Conservation (phyloP, 257 asterid species). For the Nicotiana tabacum region DNA sequence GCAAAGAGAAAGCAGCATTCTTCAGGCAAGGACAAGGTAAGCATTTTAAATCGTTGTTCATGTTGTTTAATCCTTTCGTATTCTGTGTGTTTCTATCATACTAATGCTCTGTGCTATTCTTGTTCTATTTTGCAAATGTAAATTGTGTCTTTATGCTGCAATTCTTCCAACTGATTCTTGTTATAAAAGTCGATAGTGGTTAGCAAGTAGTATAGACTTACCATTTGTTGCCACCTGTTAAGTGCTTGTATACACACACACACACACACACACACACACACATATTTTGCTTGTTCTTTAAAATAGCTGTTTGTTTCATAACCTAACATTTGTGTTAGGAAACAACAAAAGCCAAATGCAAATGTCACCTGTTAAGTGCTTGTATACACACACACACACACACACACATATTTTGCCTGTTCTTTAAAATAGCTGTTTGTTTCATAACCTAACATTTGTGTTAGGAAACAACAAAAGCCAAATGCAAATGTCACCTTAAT, state of each 20-base stretch:
- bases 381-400: background rate
- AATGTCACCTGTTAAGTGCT: background rate
- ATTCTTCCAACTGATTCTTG: background rate
- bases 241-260: background rate
- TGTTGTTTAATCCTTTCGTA: background rate
- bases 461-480: background rate
- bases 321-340: background rate
- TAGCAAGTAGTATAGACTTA: background rate
- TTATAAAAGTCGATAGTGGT: background rate
- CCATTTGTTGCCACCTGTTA: background rate
- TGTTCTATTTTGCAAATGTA: background rate
- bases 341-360: background rate
- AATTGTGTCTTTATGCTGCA: background rate
- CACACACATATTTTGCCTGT: background rate
- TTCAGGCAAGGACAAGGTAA: slow-evolving; percentile 55
- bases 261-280: no score
- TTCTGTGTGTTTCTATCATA: background rate
- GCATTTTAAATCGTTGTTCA: background rate
- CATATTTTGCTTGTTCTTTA: background rate
- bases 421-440: background rate
- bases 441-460: background rate
- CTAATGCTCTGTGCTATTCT: background rate
- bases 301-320: background rate
- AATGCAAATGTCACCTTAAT: background rate
- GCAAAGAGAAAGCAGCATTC: slow-evolving; percentile 58